phyloP scores from a whole-genome alignment of 768 basidiomycete species.

The Pleurotus tuoliensis region DNA sequence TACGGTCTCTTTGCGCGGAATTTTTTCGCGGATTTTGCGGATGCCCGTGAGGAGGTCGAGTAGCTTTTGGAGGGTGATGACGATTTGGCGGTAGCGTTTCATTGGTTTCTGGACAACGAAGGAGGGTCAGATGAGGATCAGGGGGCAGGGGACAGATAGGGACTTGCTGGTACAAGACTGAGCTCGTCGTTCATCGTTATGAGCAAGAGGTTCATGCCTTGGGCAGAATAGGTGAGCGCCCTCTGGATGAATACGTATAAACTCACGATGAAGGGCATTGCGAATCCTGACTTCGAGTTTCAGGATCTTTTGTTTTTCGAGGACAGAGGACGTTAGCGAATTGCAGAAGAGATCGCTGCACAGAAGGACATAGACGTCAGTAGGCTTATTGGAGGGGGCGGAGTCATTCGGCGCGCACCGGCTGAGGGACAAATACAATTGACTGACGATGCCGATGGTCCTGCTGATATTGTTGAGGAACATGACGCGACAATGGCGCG shows the following conservation, averaged over 20 bases:
- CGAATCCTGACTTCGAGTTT: constrained; percentile 40
- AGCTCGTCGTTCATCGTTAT: constrained; percentile 42
- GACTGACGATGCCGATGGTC: constrained; percentile 33
- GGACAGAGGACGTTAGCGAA: constrained; percentile 5
- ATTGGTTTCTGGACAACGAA: constrained; percentile 38
- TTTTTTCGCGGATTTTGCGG: constrained; percentile 43
- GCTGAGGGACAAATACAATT: constrained; percentile 40
- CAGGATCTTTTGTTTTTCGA: constrained; percentile 28
- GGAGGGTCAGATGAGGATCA: background rate
- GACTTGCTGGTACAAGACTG: constrained; percentile 43
- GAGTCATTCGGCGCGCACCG: constrained; percentile 20
- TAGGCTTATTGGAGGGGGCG: background rate
- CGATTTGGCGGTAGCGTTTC: constrained; percentile 34
- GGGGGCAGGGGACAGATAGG: background rate
- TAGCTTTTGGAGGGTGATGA: constrained; percentile 32
- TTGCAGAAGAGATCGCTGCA: background rate
- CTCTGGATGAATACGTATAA: background rate
- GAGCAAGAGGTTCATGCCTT: constrained; percentile 25
- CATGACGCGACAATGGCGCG: constrained; percentile 41
- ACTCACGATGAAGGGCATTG: constrained; percentile 31
- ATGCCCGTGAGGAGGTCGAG: constrained; percentile 42
- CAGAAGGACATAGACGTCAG: background rate
- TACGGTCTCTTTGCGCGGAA: constrained; percentile 40
- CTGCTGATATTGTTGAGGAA: constrained; percentile 37
- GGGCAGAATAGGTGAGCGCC: background rate